Conservation (phyloP, 2,329 filamentous ascomycete genomes). For the Sarocladium strictum region DNA sequence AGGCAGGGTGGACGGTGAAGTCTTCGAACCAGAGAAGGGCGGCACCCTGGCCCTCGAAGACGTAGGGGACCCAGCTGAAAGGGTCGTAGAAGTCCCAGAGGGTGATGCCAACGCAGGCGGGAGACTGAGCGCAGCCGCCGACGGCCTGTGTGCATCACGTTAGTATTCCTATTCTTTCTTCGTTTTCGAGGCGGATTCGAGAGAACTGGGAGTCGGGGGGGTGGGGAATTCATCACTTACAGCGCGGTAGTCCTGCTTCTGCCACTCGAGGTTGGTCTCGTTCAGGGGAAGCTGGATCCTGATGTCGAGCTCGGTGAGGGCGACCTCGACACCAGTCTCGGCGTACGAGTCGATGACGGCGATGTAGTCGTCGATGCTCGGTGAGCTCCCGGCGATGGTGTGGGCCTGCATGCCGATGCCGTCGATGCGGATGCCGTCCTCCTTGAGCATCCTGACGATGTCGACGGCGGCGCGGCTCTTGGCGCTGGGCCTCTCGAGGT, state of each 20-base stretch:
- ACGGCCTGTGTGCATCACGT: slow-evolving; percentile 12
- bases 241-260: slow-evolving; percentile 22
- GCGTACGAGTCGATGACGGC: slow-evolving; percentile 37
- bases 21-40: slow-evolving; percentile 36
- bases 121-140: slow-evolving; percentile 22
- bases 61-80: slow-evolving; percentile 34
- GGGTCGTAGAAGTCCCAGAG: slow-evolving; percentile 31
- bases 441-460: slow-evolving; percentile 28
- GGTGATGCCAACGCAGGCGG: slow-evolving; percentile 26
- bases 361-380: slow-evolving; percentile 30
- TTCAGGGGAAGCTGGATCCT: slow-evolving; percentile 27
- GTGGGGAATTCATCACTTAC: slow-evolving; percentile 14
- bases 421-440: slow-evolving; percentile 40
- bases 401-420: slow-evolving; percentile 48
- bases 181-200: too few species aligned
- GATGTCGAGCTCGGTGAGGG: slow-evolving; percentile 50
- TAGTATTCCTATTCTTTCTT: too few species aligned
- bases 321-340: slow-evolving; percentile 41
- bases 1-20: slow-evolving; percentile 36
- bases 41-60: slow-evolving; percentile 33
- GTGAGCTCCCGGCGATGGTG: slow-evolving; percentile 37
- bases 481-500: slow-evolving; percentile 37
- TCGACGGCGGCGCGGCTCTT: slow-evolving; percentile 29
- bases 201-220: too few species aligned
- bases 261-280: slow-evolving; percentile 21